Evolutionary conservation across 805 yeast genomes (phyloP).

Genomic region (Priceomyces fermenticarens): DNA sequence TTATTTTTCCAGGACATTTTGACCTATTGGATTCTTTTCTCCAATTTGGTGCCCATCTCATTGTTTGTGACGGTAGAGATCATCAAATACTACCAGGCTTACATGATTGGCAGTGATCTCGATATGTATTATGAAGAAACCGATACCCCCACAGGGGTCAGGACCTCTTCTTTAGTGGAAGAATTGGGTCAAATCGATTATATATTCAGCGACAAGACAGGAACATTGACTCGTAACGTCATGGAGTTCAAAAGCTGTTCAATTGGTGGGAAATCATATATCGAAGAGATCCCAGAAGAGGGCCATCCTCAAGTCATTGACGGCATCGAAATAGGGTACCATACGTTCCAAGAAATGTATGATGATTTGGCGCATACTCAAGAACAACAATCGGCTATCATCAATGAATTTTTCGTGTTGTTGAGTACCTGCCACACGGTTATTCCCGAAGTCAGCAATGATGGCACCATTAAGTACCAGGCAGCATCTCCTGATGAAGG

Average conservation of each 20-base stretch:
- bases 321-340: conserved; percentile 78
- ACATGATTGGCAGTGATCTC: conserved; percentile 86
- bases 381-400: conserved; percentile 42
- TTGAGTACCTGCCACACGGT: conserved; percentile 96
- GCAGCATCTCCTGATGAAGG: conserved; percentile 99
- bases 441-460: conserved; percentile 76
- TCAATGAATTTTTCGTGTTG: conserved; percentile 77
- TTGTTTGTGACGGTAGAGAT: conserved; percentile 94
- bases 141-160: conserved; percentile 92
- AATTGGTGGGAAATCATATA: conserved; percentile 88
- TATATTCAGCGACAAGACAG: conserved; percentile 95
- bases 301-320: conserved; percentile 65
- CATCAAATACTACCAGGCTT: conserved; percentile 93
- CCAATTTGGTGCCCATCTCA: conserved; percentile 96
- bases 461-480: conserved; percentile 78
- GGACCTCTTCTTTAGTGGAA: conserved; percentile 94
- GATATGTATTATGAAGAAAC: conserved; percentile 86
- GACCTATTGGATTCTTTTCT: conserved; percentile 94
- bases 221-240: conserved; percentile 90
- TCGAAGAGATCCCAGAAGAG: conserved; percentile 89
- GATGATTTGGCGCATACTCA: conserved; percentile 46
- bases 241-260: conserved; percentile 96
- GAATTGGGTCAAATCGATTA: conserved; percentile 96
- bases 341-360: conserved; percentile 63
- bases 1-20: conserved; percentile 82